phyloP scores from a whole-genome alignment of 2,329 filamentous ascomycete genomes.

The Lomentospora prolificans region DNA sequence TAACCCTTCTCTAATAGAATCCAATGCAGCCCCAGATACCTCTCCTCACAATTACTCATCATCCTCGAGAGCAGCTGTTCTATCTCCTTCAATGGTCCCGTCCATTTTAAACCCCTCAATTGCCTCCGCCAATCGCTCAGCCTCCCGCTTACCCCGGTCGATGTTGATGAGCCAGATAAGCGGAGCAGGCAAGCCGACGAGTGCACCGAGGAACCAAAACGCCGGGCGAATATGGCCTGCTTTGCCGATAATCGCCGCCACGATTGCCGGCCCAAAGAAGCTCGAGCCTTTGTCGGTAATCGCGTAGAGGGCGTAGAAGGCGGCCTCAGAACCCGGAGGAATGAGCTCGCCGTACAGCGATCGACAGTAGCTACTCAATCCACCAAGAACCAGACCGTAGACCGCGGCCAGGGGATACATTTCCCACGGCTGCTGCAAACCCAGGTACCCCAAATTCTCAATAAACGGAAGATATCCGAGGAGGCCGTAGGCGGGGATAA shows the following conservation, averaged over 20 bases:
- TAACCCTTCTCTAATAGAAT: too few relatives aligned
- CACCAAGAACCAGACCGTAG: conserved; percentile 91
- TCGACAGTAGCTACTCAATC: conserved; percentile 82
- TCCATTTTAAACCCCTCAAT: conserved; percentile 42
- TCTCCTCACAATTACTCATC: background rate
- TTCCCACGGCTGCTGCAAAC: conserved; percentile 90
- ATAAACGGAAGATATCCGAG: conserved; percentile 79
- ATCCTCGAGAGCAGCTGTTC: background rate
- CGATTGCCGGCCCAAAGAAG: conserved; percentile 87
- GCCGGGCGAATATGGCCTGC: conserved; percentile 74
- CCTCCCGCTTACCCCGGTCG: conserved; percentile 64
- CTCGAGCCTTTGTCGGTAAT: conserved; percentile 96
- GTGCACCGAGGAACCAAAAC: conserved; percentile 79
- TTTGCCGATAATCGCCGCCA: conserved; percentile 81
- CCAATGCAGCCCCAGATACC: too few relatives aligned
- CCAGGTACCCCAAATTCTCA: conserved; percentile 61
- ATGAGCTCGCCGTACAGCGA: conserved; percentile 90
- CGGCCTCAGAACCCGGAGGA: conserved; percentile 85
- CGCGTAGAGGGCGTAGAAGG: conserved; percentile 92
- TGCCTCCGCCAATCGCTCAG: conserved; percentile 49
- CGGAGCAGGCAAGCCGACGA: conserved; percentile 79
- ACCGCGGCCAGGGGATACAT: conserved; percentile 90
- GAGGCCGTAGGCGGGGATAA: conserved; percentile 87
- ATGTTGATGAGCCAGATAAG: conserved; percentile 80
- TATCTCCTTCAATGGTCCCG: conserved; percentile 12